Evolutionary conservation across 2,329 filamentous ascomycete species (phyloP), one percentile per base, ranked within the genome.

Genomic region (Emergomyces orientalis): DNA sequence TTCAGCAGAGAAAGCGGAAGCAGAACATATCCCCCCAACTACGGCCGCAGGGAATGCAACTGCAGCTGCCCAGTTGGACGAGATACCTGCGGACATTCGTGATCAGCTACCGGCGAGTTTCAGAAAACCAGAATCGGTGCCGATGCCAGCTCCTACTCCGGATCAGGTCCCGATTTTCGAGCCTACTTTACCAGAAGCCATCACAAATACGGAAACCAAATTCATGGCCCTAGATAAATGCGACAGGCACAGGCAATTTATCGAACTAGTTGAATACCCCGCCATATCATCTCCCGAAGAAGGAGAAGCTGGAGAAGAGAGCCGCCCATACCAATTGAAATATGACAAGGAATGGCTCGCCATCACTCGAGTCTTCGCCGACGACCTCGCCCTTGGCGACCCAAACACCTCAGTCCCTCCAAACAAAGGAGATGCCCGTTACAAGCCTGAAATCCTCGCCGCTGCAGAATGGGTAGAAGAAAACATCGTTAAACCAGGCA

Each of bases 271-370:
- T 41, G 83, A 88, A 39, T 78, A 93, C 22, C 71, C 77, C 2
- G 79, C 85, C 2, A 71, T 81, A 51, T 76, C 80, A 19, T 64
- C 75, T 0, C 65, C 74, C 3, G 61, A 66, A 30, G 59, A 58
- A 22, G 61, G 57, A 58, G 61, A 66, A 39, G 58, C 56, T 25
- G 61, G 57, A 58, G 65, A 9, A 30, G 37, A 37, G 4, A 37
- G 77, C 19, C 75, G 79, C 1, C 85, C 86, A 0, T 83, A 85
- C 67, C 79, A 78, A 13, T 80, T 97, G 0, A 79, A 86, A 57
- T 97, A 99, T 72, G 94, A 99, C 74, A 85, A 87, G 13, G 94
- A 99, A 77, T 99, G 93, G 93, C 86, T 99, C 8, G 89, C 94
- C 51, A 97, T 99, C 66, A 92, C 88, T 14, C 88, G 93, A 51